Percentiles rank a stretch among this genome's conserved stretches.
These are phyloP conservation scores for Colletotrichum echinochloae DNA, from an alignment of 2,329 filamentous ascomycete species.

Conservation along the genomic window DNA sequence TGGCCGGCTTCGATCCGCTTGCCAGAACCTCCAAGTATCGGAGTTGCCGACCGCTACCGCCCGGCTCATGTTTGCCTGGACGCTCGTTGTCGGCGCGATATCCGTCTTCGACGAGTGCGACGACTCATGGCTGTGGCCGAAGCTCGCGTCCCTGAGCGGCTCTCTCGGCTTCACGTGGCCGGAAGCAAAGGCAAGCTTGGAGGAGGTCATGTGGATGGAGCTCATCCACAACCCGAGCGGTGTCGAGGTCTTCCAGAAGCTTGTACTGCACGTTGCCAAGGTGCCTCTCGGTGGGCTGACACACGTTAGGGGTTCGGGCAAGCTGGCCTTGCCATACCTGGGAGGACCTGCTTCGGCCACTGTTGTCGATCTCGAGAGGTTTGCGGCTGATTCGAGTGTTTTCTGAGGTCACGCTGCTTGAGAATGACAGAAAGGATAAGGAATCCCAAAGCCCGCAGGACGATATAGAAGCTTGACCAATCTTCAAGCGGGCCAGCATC, in stretches of 20 bases:
- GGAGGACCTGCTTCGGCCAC: not conserved
- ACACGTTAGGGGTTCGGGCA: too few relatives aligned
- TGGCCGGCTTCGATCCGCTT: not conserved
- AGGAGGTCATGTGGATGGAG: slow-evolving; percentile 46
- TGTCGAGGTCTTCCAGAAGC: slow-evolving; percentile 30
- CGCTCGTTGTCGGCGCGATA: slow-evolving; percentile 44
- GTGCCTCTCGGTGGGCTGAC: not conserved
- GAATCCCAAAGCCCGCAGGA: not conserved
- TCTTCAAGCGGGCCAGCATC: not conserved
- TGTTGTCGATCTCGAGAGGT: not conserved
- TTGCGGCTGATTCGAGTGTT: too few relatives aligned
- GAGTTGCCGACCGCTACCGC: slow-evolving; percentile 33
- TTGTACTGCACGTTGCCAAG: slow-evolving; percentile 20
- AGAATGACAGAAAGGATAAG: too few relatives aligned
- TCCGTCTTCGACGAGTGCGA: slow-evolving; percentile 40
- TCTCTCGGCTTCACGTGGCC: slow-evolving; percentile 41
- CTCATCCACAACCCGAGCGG: slow-evolving; percentile 44
- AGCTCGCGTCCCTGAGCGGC: slow-evolving; percentile 35
- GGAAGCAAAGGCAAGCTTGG: slow-evolving; percentile 42
- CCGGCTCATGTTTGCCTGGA: slow-evolving; percentile 44
- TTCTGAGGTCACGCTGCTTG: not conserved
- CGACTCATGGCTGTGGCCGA: slow-evolving; percentile 44
- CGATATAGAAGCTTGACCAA: not conserved
- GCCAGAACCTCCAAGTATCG: not conserved
- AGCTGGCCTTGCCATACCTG: too few relatives aligned